Percentiles rank a stretch among this genome's conserved stretches.
These are phyloP conservation scores for Starmera caribaea DNA, from an alignment of 805 yeast genomes.

Conservation along the genomic window DNA sequence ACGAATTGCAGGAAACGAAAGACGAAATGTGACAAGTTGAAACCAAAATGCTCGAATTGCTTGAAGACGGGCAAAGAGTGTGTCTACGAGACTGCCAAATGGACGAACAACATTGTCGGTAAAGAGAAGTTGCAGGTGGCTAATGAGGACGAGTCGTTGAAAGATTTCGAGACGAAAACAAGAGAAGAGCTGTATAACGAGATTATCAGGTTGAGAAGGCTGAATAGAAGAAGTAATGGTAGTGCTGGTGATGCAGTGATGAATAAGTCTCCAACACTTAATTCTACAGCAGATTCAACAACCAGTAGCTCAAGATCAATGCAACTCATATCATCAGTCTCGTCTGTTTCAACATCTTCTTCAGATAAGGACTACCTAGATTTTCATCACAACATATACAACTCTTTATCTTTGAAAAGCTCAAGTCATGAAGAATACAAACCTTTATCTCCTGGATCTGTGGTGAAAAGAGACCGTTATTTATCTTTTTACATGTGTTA, in stretches of 20 bases:
- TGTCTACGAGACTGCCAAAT: background rate
- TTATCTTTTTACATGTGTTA: constrained; percentile 9
- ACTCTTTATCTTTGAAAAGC: constrained; percentile 7
- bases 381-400: constrained; percentile 7
- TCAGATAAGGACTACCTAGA: constrained; percentile 3
- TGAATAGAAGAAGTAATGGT: background rate
- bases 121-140: background rate
- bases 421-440: constrained; percentile 15
- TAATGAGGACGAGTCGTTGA: background rate
- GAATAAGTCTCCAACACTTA: too few relatives aligned
- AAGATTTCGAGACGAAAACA: background rate
- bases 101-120: background rate
- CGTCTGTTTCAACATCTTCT: background rate
- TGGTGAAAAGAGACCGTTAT: constrained; percentile 12
- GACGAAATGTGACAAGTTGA: constrained; percentile 5
- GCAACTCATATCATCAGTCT: background rate
- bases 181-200: background rate
- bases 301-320: too few relatives aligned
- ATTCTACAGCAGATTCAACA: too few relatives aligned
- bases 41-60: background rate
- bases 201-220: background rate
- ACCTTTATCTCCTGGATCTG: constrained; percentile 9
- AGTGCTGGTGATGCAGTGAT: background rate
- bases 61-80: background rate
- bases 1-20: constrained; percentile 23